Percentiles rank a stretch among this genome's conserved stretches.
These are phyloP conservation scores for Plasmodium yoelii DNA, from an alignment of 169 alveolate genomes.

Conservation along the genomic window DNA sequence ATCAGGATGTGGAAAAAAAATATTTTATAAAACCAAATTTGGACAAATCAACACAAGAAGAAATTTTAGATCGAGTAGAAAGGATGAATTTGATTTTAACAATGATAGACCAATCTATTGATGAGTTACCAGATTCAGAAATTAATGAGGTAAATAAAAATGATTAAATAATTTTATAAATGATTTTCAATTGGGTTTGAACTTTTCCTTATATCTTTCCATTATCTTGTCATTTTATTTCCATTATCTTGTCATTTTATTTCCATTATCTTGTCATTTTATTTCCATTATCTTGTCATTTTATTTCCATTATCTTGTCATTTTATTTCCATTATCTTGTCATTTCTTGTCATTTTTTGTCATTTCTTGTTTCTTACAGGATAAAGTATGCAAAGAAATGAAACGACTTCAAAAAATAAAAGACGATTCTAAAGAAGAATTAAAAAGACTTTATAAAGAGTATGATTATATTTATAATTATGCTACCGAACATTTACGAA, in stretches of 20 bases:
- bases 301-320: neutral
- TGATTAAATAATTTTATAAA: neutral
- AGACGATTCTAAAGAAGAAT: conserved; percentile 51
- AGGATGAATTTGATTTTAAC: conserved; percentile 58
- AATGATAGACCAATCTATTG: conserved; percentile 45
- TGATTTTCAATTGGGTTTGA: neutral
- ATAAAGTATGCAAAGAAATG: conserved; percentile 55
- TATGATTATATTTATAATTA: conserved; percentile 48
- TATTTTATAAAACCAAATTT: conserved; percentile 58
- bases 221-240: too few species aligned
- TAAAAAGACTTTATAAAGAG: conserved; percentile 37
- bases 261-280: neutral
- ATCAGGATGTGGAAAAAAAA: conserved; percentile 13
- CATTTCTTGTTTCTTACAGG: conserved; percentile 1
- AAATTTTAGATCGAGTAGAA: conserved; percentile 58
- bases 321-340: neutral
- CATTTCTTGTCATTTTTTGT: neutral
- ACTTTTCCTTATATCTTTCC: neutral
- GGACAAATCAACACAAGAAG: conserved; percentile 22
- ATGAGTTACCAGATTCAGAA: conserved; percentile 58
- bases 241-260: neutral
- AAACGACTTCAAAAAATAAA: conserved; percentile 42
- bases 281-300: neutral
- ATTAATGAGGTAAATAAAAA: conserved; percentile 26
- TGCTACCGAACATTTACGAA: conserved; percentile 30